Evolutionary conservation across 2,329 filamentous ascomycete genomes (phyloP).

Genomic region (Colletotrichum simmondsii): DNA sequence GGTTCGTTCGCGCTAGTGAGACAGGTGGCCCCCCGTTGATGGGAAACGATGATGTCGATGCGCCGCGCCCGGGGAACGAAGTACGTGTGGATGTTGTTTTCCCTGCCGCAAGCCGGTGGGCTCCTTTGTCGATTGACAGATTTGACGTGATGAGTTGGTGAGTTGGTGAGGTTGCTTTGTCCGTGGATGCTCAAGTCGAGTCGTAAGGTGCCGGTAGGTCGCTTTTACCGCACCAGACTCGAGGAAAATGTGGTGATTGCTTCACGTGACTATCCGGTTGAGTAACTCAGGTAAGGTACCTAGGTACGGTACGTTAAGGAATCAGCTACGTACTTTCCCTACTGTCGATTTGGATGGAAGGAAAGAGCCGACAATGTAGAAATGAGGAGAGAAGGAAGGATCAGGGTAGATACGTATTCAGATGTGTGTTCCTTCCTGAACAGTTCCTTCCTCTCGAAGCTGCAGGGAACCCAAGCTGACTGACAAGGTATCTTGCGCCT

Average conservation of each 20-base stretch:
- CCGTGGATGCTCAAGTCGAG: not conserved
- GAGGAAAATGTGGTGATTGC: not conserved
- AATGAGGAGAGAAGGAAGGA: not conserved
- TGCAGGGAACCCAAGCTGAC: slow-evolving; percentile 1
- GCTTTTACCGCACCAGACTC: not conserved
- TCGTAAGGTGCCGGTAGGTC: too few species aligned
- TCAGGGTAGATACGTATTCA: not conserved
- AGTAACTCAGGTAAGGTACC: not conserved
- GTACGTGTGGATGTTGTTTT: not conserved
- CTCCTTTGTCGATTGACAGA: not conserved
- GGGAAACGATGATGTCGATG: slow-evolving; percentile 35
- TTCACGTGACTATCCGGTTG: not conserved
- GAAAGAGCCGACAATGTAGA: not conserved
- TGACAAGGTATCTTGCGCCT: slow-evolving; percentile 10
- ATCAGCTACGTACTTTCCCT: not conserved
- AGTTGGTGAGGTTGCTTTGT: not conserved
- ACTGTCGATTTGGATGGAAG: not conserved
- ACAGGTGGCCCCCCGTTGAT: slow-evolving; percentile 32
- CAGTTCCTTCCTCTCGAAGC: not conserved
- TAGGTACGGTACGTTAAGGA: too few species aligned
- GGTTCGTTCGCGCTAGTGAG: slow-evolving; percentile 38
- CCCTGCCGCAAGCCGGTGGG: not conserved
- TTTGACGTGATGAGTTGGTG: not conserved
- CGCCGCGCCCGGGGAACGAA: slow-evolving; percentile 21
- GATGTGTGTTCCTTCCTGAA: not conserved